A percentile compares a stretch with the other conserved stretches of the same genome.
Conservation (phyloP, 805 yeast species). For the Pichia deserticola region DNA sequence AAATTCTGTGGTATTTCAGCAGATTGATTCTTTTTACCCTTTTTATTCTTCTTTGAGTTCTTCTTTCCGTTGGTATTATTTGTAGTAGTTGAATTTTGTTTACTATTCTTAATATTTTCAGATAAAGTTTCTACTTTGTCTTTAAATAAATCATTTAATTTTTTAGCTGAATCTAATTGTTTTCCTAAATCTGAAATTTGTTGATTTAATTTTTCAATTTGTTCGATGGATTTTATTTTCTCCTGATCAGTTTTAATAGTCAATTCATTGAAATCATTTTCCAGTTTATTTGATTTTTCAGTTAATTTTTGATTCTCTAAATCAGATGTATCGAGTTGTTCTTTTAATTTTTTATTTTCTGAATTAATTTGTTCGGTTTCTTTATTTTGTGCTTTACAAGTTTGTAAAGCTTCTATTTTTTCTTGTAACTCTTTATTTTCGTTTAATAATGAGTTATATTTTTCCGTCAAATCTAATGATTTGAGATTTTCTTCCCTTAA, state of each 20-base stretch:
- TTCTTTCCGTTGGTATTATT: too few relatives aligned
- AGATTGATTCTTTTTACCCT: conserved; percentile 11
- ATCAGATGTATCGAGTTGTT: conserved; percentile 1
- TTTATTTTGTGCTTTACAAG: background rate
- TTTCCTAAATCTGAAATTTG: conserved; percentile 14
- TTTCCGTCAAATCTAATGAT: background rate
- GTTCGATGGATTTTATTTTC: background rate
- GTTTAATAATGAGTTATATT: background rate
- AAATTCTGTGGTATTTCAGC: background rate
- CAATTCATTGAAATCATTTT: background rate
- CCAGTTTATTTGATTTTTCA: background rate
- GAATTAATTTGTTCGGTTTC: background rate
- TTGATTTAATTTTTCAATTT: conserved; percentile 1
- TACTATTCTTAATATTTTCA: conserved; percentile 13
- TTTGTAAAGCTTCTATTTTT: background rate
- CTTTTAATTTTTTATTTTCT: background rate
- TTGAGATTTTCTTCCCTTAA: background rate
- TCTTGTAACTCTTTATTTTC: conserved; percentile 8
- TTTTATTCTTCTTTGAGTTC: conserved; percentile 8
- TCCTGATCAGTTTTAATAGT: background rate
- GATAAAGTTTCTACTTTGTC: conserved; percentile 19
- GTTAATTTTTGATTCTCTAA: background rate
- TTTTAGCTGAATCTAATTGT: conserved; percentile 19
- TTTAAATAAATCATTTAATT: conserved; percentile 19
- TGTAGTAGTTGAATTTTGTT: background rate